Base-by-base conservation (phyloP, 1,139 yeast species). In the Yamadazyma dushanensis region DNA sequence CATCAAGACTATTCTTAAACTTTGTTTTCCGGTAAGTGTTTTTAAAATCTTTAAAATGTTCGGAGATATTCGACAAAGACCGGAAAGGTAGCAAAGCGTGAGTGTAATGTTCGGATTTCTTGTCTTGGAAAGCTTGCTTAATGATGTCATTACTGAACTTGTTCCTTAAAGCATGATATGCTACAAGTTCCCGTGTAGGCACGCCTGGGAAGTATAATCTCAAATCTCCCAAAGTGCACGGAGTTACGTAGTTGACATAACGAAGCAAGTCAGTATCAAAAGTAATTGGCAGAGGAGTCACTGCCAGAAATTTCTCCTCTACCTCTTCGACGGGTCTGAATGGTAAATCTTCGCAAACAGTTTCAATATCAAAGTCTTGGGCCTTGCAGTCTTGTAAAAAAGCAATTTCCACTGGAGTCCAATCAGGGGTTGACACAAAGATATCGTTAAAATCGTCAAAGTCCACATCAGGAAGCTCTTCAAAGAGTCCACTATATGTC, bases 1-100 rank as follows among this genome's bases (percentile, higher is more conserved):
- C 50, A 28, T 66, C 73, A n/a, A 53, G 47, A 2, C 41, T 35
- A 34, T 52, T 57, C 32, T 54, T 56, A 43, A 66, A 67, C 11
- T 45, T 49, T 3, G 52, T 51, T 39, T 52, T 55, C 38, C 72
- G 47, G 13, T 53, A 45, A 13, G 55, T 43, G 28, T 57, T 51
- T 22, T 51, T 49, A 23, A 56, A 40, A 14, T 54, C 54, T 19
- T 51, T 51, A 24, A 51, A 44, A 35, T 53, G 50, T 1, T 35
- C 41, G 14, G 47, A 49, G 20, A 66, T 42, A 29, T 19, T 30
- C 3, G 28, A 5, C 5, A 26, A 5, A 2, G 31, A 29, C 27
- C 50, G 40, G 17, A 42, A 40, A 3, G 51, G 51, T 7, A 47
- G 50, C 6, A 40, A 44, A 3, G 47, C 36, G 18, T 43, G 45